Percentiles rank a stretch among this genome's conserved stretches.
Evolutionary conservation across 139 green algal genomes (phyloP).

Genomic region (Chlamydomonas incerta): DNA sequence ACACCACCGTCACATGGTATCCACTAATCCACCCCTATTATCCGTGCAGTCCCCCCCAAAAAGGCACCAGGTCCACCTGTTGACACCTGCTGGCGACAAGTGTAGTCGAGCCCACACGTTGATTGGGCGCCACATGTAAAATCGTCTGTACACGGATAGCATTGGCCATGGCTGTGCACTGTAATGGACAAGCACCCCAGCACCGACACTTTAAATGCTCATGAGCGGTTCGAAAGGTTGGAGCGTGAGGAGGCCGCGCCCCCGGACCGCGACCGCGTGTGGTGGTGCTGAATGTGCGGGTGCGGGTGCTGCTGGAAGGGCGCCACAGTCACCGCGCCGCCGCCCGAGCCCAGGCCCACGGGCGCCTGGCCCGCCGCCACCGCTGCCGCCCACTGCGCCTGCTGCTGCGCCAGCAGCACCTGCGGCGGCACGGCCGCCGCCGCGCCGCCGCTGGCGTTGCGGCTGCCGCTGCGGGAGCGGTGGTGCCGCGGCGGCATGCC

Average conservation of each 20-base stretch:
- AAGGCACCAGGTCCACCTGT: too few relatives aligned
- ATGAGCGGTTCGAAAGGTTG: neutral
- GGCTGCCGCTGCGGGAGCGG: slow-evolving; percentile 27
- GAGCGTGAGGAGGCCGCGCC: neutral
- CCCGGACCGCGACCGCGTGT: neutral
- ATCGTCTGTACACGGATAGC: too few relatives aligned
- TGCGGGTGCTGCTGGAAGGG: neutral
- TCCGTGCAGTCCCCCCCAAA: too few relatives aligned
- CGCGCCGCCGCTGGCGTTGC: slow-evolving; percentile 23
- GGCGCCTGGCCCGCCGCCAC: neutral
- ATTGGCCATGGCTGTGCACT: too few relatives aligned
- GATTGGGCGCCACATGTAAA: too few relatives aligned
- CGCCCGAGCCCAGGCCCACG: neutral
- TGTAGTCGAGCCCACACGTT: too few relatives aligned
- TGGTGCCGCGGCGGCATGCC: slow-evolving; percentile 25
- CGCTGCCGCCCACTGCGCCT: neutral
- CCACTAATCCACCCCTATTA: too few relatives aligned
- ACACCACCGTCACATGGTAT: too few relatives aligned
- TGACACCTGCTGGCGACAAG: too few relatives aligned
- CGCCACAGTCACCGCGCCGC: neutral
- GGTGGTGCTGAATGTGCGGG: neutral
- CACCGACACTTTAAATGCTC: too few relatives aligned
- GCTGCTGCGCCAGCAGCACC: neutral
- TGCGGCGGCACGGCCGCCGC: neutral
- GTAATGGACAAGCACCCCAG: too few relatives aligned